Evolutionary conservation across 1,139 yeast genomes (phyloP).

Genomic region (Magnusiomyces paraingens): DNA sequence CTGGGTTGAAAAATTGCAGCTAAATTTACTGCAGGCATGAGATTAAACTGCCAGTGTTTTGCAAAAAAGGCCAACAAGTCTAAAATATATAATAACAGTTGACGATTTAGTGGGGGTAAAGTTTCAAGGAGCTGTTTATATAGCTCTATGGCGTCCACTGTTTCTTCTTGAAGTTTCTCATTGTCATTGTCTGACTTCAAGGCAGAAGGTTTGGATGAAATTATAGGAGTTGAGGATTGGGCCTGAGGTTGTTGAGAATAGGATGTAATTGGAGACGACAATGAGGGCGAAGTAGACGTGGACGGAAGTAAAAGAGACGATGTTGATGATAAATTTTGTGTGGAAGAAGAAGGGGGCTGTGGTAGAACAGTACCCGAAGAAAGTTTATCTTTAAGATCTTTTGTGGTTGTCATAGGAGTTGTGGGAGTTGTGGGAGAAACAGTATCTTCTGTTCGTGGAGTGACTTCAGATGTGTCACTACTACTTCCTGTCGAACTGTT

Average conservation of each 20-base stretch:
- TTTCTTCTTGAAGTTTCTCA: constrained; percentile 37
- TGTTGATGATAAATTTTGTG: too few species aligned
- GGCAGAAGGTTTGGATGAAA: background rate
- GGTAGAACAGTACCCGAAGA: background rate
- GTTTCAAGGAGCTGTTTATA: constrained; percentile 62
- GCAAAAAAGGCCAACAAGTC: constrained; percentile 86
- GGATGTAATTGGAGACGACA: background rate
- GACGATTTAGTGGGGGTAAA: constrained; percentile 67
- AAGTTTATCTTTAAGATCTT: background rate
- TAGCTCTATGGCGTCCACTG: constrained; percentile 61
- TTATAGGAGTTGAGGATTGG: background rate
- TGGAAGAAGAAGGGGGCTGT: too few species aligned
- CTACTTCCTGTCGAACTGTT: too few species aligned
- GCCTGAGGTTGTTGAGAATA: background rate
- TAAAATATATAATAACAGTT: constrained; percentile 77
- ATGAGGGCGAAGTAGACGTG: too few species aligned
- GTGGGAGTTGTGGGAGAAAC: background rate
- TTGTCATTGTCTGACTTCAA: constrained; percentile 11
- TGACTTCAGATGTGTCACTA: too few species aligned
- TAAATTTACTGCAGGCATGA: constrained; percentile 88
- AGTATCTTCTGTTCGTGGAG: background rate
- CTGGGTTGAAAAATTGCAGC: constrained; percentile 98
- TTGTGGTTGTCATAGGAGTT: background rate
- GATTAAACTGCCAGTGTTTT: constrained; percentile 64
- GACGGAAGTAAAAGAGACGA: too few species aligned